These are phyloP conservation scores for Microsporum ferrugineum DNA, from an alignment of 2,329 filamentous ascomycete species.

Conservation along the genomic window DNA sequence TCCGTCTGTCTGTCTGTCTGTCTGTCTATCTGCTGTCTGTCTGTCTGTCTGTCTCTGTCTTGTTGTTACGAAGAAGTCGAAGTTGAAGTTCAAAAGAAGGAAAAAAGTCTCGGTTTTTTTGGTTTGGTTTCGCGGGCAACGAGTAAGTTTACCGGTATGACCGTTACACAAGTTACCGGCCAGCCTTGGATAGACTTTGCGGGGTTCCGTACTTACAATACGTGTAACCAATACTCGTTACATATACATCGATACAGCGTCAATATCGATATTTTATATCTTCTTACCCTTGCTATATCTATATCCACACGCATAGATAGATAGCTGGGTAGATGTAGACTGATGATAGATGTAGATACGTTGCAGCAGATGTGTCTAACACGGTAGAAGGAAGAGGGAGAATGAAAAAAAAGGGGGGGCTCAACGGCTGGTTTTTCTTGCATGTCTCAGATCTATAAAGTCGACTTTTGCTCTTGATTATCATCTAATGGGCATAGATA, in stretches of 20 bases:
- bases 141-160: neutral
- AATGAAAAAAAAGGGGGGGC: neutral
- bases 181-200: neutral
- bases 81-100: neutral
- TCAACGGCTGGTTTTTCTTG: neutral
- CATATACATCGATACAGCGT: too few species aligned
- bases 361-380: too few species aligned
- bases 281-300: too few species aligned
- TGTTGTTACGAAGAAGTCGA: neutral
- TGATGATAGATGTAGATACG: too few species aligned
- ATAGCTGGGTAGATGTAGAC: too few species aligned
- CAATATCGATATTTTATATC: too few species aligned
- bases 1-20: too few species aligned
- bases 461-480: neutral
- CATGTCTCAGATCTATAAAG: neutral
- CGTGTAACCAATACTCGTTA: neutral
- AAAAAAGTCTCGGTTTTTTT: neutral
- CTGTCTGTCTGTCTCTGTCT: neutral
- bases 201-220: neutral
- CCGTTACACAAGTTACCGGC: neutral
- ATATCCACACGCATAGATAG: too few species aligned
- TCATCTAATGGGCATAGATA: too few species aligned
- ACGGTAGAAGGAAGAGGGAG: neutral
- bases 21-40: neutral
- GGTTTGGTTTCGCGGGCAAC: neutral